These are phyloP conservation scores for Ceratocystis colombiana DNA, from an alignment of 2,329 filamentous ascomycete species.

Conservation along the genomic window DNA sequence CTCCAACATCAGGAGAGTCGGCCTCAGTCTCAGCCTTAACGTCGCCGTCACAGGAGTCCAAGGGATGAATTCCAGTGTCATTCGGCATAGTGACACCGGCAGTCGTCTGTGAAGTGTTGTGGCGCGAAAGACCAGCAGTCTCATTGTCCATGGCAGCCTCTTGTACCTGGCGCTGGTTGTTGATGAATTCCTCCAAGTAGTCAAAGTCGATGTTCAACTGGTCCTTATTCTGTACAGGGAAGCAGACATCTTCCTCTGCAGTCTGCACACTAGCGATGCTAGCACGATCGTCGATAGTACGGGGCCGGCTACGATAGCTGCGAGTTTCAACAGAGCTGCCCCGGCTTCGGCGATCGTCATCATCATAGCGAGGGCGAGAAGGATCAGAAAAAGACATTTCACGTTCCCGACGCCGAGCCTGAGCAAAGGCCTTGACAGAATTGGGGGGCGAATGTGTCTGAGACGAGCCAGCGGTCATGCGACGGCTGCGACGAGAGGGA, in stretches of 20 bases:
- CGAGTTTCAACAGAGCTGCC: conserved; percentile 19
- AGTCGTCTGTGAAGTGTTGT: conserved; percentile 31
- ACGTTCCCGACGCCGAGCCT: conserved; percentile 74
- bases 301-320: conserved; percentile 36
- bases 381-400: conserved; percentile 49
- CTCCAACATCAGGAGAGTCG: conserved; percentile 32
- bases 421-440: conserved; percentile 94
- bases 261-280: conserved; percentile 57
- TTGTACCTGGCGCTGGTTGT: conserved; percentile 41
- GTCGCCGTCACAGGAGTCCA: conserved; percentile 5
- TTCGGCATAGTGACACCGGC: conserved; percentile 26
- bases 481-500: conserved; percentile 39
- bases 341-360: conserved; percentile 32
- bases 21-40: conserved; percentile 32
- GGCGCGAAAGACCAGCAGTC: conserved; percentile 27
- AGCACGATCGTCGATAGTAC: conserved; percentile 51
- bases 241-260: conserved; percentile 81
- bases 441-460: conserved; percentile 82
- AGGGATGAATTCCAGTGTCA: background rate
- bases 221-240: conserved; percentile 63
- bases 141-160: conserved; percentile 29
- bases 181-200: conserved; percentile 83
- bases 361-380: conserved; percentile 36
- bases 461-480: conserved; percentile 47
- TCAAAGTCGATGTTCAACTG: conserved; percentile 85